phyloP scores from a whole-genome alignment of 768 basidiomycete species.

The Mycena epipterygia region DNA sequence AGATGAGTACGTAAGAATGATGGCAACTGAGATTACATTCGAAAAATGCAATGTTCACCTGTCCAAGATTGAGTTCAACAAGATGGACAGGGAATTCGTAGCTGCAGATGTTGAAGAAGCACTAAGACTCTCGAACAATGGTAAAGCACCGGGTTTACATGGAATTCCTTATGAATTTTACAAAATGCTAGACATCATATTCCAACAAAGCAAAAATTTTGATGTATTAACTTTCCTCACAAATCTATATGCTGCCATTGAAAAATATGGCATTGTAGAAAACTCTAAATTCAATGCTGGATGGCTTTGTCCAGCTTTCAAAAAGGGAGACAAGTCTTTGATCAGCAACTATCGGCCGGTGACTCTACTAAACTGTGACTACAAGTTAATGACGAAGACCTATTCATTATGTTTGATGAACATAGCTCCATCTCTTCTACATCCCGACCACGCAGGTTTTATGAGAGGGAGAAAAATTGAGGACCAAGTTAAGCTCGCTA shows the following conservation, averaged over 20 bases:
- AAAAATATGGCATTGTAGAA: background rate
- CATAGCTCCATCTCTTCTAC: background rate
- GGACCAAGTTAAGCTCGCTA: conserved; percentile 37
- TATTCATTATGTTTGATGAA: background rate
- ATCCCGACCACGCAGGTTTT: conserved; percentile 6
- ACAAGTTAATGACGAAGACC: background rate
- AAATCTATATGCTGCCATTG: background rate
- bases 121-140: too few species aligned
- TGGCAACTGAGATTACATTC: conserved; percentile 10
- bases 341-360: background rate
- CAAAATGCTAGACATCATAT: background rate
- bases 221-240: background rate
- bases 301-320: background rate
- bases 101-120: too few species aligned
- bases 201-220: background rate
- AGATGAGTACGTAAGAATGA: conserved; percentile 11
- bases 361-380: background rate
- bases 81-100: too few species aligned
- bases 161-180: too few species aligned
- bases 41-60: conserved; percentile 4
- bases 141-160: too few species aligned
- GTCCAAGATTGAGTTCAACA: too few species aligned
- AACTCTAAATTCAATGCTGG: background rate
- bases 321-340: background rate
- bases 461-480: conserved; percentile 13